Conservation (phyloP, 805 yeast species). For the Candida khao-thaluensis region DNA sequence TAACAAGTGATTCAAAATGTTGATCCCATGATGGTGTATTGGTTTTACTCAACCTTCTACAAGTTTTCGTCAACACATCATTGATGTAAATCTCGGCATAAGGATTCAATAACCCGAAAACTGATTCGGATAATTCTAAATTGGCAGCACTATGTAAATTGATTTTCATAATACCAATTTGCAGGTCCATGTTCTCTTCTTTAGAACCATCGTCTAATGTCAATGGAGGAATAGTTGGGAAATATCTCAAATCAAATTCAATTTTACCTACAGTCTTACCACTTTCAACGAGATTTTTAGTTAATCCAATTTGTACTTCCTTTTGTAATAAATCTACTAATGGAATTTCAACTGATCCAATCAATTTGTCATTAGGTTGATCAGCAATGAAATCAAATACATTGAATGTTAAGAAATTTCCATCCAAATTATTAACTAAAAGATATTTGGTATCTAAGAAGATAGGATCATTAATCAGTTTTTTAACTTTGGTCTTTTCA, state of each 20-base stretch:
- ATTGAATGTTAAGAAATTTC: conserved; percentile 51
- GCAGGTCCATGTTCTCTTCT: conserved; percentile 54
- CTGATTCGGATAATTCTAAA: conserved; percentile 54
- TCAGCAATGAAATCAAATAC: conserved; percentile 54
- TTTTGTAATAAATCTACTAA: conserved; percentile 60
- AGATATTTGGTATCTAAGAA: conserved; percentile 68
- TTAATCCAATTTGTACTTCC: conserved; percentile 41
- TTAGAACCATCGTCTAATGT: conserved; percentile 49
- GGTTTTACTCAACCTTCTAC: conserved; percentile 61
- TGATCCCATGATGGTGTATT: conserved; percentile 77
- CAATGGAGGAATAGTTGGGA: conserved; percentile 46
- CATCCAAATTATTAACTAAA: conserved; percentile 55
- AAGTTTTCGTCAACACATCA: conserved; percentile 51
- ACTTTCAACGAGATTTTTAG: conserved; percentile 45
- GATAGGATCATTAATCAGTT: conserved; percentile 53
- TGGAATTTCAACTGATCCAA: conserved; percentile 51
- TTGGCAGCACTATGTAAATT: conserved; percentile 58
- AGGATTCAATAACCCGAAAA: conserved; percentile 55
- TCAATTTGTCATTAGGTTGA: conserved; percentile 52
- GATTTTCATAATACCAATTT: conserved; percentile 70
- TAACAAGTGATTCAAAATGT: conserved; percentile 57
- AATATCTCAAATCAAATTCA: conserved; percentile 55
- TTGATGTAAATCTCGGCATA: conserved; percentile 66
- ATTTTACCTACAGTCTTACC: conserved; percentile 59
- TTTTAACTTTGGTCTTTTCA: conserved; percentile 59